A percentile compares a stretch with the other conserved stretches of the same genome.
Conservation (phyloP, 805 yeast species). For the Teunomyces tritomae region DNA sequence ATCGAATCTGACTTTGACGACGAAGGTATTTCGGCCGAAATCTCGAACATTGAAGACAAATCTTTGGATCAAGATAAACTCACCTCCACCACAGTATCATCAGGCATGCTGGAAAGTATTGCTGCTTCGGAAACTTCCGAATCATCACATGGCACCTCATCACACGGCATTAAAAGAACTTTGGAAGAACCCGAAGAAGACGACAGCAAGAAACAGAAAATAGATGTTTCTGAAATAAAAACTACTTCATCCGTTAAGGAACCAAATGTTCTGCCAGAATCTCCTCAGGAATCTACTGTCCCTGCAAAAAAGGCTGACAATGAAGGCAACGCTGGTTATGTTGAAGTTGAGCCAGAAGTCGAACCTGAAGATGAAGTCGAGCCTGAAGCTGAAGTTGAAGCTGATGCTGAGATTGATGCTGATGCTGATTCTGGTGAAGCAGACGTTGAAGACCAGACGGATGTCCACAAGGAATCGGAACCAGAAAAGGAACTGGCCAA, state of each 20-base stretch:
- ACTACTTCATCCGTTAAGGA: background rate
- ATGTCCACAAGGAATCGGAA: constrained; percentile 2
- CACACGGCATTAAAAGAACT: background rate
- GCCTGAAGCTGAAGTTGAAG: constrained; percentile 49
- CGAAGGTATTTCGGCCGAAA: constrained; percentile 11
- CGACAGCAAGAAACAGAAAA: constrained; percentile 1
- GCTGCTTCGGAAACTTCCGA: background rate
- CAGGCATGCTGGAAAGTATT: background rate
- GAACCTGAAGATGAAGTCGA: constrained; percentile 97
- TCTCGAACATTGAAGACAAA: background rate
- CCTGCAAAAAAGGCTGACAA: background rate
- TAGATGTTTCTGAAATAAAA: background rate
- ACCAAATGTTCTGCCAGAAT: background rate
- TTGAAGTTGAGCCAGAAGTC: constrained; percentile 40
- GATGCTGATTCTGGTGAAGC: constrained; percentile 67
- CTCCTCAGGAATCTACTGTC: background rate
- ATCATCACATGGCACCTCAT: background rate
- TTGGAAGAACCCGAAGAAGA: background rate
- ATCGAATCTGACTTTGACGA: constrained; percentile 36
- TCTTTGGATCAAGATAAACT: constrained; percentile 1
- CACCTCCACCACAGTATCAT: background rate
- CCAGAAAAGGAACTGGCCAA: background rate
- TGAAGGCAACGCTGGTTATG: background rate
- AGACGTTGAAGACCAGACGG: constrained; percentile 77
- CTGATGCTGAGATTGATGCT: constrained; percentile 35